These are phyloP conservation scores for Leccinum solheimii DNA, from an alignment of 1,284 basidiomycete species.

Conservation along the genomic window DNA sequence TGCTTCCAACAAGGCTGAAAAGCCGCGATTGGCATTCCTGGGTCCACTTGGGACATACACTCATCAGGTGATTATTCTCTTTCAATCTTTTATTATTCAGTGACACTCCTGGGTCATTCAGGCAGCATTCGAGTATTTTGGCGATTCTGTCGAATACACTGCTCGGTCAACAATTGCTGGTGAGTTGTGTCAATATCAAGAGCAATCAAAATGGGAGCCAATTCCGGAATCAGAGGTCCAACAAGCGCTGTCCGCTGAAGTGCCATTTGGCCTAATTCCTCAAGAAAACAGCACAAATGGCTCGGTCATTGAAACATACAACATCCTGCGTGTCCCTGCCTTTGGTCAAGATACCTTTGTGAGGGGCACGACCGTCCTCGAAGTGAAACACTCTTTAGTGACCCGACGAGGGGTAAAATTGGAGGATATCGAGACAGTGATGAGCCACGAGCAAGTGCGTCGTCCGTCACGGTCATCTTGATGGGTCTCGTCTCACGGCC, in stretches of 20 bases:
- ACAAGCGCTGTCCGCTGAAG: constrained; percentile 43
- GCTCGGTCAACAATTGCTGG: constrained; percentile 59
- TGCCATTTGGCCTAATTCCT: constrained; percentile 60
- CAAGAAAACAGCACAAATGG: constrained; percentile 78
- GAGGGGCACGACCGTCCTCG: constrained; percentile 55
- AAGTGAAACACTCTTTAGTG: constrained; percentile 69
- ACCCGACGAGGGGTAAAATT: constrained; percentile 54
- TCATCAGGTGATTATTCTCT: constrained; percentile 55
- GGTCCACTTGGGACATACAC: constrained; percentile 77
- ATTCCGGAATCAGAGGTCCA: constrained; percentile 51
- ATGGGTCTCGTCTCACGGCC: constrained; percentile 1
- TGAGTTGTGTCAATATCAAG: constrained; percentile 14
- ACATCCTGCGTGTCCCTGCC: constrained; percentile 49
- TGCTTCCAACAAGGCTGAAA: constrained; percentile 9
- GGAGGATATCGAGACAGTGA: constrained; percentile 51
- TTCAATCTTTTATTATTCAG: not conserved
- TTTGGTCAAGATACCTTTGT: constrained; percentile 49
- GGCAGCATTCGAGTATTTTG: constrained; percentile 64
- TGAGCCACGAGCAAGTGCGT: constrained; percentile 75
- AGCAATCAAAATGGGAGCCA: not conserved
- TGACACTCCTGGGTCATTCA: constrained; percentile 29
- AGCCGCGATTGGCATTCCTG: constrained; percentile 47
- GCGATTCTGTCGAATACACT: constrained; percentile 49
- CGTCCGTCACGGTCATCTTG: not conserved
- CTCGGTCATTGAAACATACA: constrained; percentile 72